Evolutionary conservation across 2,329 filamentous ascomycete genomes (phyloP).

Genomic region (Cordyceps cicadae): DNA sequence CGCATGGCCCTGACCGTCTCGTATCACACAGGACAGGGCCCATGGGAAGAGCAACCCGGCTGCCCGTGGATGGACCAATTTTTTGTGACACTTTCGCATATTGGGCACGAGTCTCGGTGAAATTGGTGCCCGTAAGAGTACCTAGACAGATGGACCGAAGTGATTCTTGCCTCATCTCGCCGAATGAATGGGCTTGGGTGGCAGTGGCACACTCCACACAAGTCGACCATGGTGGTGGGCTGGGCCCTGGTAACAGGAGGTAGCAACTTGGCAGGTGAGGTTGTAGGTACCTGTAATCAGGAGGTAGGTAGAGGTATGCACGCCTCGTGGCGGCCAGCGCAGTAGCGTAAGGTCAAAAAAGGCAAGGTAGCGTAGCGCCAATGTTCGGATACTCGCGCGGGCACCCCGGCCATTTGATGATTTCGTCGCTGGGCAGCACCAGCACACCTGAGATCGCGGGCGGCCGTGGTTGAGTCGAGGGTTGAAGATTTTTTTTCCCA

Average conservation of each 20-base stretch:
- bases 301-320: no score
- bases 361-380: slow-evolving; percentile 3
- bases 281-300: no score
- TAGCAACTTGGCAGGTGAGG: no score
- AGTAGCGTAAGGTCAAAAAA: not conserved
- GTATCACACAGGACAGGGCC: not conserved
- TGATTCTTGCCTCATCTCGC: not conserved
- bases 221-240: not conserved
- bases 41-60: not conserved
- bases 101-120: not conserved
- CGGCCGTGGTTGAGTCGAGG: not conserved
- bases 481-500: not conserved
- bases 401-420: slow-evolving; percentile 6
- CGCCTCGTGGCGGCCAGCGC: slow-evolving; percentile 11
- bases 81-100: not conserved
- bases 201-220: slow-evolving; percentile 4
- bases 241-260: not conserved
- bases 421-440: not conserved
- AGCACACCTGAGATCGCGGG: not conserved
- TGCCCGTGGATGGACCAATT: not conserved
- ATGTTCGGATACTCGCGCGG: slow-evolving; percentile 11
- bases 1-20: not conserved
- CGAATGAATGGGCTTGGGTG: not conserved
- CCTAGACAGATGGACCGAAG: not conserved
- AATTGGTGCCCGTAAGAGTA: not conserved